Evolutionary conservation across 176 grass and related monocot genomes (phyloP).

Genomic region (Carex pumila): DNA sequence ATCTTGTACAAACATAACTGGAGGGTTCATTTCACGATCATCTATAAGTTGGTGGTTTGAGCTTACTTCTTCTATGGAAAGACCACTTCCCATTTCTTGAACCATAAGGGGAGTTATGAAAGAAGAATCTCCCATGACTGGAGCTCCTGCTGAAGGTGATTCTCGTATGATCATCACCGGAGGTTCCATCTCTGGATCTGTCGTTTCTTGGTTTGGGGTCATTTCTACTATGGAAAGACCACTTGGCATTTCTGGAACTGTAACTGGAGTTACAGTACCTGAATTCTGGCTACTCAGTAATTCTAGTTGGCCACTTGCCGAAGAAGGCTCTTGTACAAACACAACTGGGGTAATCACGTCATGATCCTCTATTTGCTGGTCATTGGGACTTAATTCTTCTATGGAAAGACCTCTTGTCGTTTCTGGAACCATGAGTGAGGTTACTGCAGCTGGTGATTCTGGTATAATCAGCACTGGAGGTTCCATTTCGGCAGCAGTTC

Average conservation of each 20-base stretch:
- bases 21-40: neutral
- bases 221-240: constrained; percentile 21
- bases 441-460: neutral
- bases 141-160: constrained; percentile 3
- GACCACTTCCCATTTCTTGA: neutral
- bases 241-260: constrained; percentile 10
- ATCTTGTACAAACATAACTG: constrained; percentile 16
- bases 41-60: neutral
- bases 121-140: neutral
- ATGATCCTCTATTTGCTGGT: neutral
- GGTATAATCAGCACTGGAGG: constrained; percentile 8
- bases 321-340: constrained; percentile 7
- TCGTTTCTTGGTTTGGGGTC: neutral
- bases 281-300: neutral
- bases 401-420: constrained; percentile 1
- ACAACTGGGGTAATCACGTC: neutral
- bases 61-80: constrained; percentile 24
- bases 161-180: neutral
- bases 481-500: constrained; percentile 13
- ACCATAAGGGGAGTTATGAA: neutral
- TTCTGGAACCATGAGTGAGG: neutral
- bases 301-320: neutral
- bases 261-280: neutral
- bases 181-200: neutral
- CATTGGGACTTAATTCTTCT: constrained; percentile 16